Evolutionary conservation across 1,139 yeast genomes (phyloP).

Genomic region (Candida sp.): DNA sequence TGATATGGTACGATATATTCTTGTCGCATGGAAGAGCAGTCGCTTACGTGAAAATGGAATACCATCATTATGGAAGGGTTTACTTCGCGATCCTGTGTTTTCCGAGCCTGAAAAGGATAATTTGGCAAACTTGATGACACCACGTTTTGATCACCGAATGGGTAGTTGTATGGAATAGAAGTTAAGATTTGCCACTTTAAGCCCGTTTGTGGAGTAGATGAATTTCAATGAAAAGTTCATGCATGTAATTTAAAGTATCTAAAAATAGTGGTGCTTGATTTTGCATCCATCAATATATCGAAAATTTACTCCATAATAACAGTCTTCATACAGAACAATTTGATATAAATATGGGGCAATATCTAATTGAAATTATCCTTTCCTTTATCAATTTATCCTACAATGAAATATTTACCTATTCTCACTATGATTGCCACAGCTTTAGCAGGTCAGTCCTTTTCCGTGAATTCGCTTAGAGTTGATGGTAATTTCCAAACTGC

Average conservation of each 20-base stretch:
- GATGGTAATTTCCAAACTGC: constrained; percentile 22
- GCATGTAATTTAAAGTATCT: neutral
- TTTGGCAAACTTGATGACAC: no score
- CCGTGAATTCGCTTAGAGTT: constrained; percentile 18
- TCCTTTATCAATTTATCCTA: no score
- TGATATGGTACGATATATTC: neutral
- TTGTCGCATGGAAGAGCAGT: neutral
- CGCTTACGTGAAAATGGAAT: neutral
- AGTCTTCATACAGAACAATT: no score
- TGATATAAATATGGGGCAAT: neutral
- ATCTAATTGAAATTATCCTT: neutral
- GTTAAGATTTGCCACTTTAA: no score
- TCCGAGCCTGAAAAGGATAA: no score
- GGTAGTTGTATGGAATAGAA: no score
- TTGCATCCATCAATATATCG: neutral
- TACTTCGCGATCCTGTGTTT: no score
- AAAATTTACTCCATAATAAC: no score
- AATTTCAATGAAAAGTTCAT: neutral
- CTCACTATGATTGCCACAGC: constrained; percentile 18
- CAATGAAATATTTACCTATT: constrained; percentile 8
- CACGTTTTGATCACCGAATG: no score
- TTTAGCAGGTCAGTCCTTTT: constrained; percentile 18
- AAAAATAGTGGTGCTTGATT: neutral
- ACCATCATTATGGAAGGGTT: no score
- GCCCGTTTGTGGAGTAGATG: no score